Evolutionary conservation across 257 asterid genomes (phyloP).

Genomic region (Verbena officinalis): DNA sequence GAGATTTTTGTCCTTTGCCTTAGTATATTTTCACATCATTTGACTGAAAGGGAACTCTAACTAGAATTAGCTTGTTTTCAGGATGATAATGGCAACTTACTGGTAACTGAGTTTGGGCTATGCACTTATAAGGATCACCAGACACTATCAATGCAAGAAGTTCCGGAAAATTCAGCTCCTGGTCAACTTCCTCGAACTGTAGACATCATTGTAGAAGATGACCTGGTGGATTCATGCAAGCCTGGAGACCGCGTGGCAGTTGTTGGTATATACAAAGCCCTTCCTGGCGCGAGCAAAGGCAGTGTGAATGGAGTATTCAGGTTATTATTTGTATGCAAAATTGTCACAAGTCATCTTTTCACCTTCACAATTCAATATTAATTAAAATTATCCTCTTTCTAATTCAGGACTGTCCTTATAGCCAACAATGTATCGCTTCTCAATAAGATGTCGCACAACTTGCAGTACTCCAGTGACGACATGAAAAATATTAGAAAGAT

Average conservation of each 20-base stretch:
- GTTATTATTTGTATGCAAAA: constrained; percentile 36
- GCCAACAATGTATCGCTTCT: constrained; percentile 91
- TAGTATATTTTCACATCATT: constrained; percentile 8
- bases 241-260: constrained; percentile 97
- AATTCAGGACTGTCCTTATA: constrained; percentile 85
- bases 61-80: constrained; percentile 32
- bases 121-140: constrained; percentile 94
- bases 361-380: not conserved
- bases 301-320: constrained; percentile 95
- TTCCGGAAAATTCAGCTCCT: constrained; percentile 97
- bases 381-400: constrained; percentile 20
- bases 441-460: constrained; percentile 75
- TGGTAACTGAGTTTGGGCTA: constrained; percentile 90
- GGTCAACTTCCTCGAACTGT: constrained; percentile 97
- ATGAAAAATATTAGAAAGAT: constrained; percentile 72
- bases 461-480: constrained; percentile 74
- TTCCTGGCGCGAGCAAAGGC: constrained; percentile 91
- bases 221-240: constrained; percentile 93
- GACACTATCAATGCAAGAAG: constrained; percentile 92
- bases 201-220: constrained; percentile 89
- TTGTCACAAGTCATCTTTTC: constrained; percentile 20
- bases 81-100: constrained; percentile 89
- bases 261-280: constrained; percentile 95
- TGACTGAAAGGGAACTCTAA: constrained; percentile 9
- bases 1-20: constrained; percentile 30